Percentiles rank a stretch among this genome's conserved stretches.
These are phyloP conservation scores for Aspergillus sp. DNA, from an alignment of 2,329 filamentous ascomycete genomes.

Conservation along the genomic window DNA sequence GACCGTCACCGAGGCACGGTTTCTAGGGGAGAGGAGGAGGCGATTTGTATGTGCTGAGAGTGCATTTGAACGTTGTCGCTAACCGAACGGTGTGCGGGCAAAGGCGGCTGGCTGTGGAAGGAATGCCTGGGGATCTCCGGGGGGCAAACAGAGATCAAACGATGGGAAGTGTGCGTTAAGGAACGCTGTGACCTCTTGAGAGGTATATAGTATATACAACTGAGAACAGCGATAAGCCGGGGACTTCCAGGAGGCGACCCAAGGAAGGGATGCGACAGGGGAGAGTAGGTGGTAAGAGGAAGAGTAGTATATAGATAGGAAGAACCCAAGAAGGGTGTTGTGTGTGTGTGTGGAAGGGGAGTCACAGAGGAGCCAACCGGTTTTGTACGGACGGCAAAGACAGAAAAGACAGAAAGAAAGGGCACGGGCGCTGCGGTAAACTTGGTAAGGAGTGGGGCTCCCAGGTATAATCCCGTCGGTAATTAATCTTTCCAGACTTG, in stretches of 20 bases:
- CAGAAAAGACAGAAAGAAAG: neutral
- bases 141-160: constrained; percentile 5
- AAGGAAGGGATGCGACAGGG: neutral
- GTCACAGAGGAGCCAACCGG: constrained; percentile 3
- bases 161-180: neutral
- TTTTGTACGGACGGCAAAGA: constrained; percentile 14
- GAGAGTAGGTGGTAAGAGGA: neutral
- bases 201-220: neutral
- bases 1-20: constrained; percentile 48
- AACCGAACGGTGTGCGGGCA: constrained; percentile 23
- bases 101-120: constrained; percentile 13
- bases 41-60: constrained; percentile 40
- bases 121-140: constrained; percentile 1
- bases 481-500: neutral
- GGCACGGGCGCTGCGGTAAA: neutral
- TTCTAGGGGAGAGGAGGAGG: constrained; percentile 44
- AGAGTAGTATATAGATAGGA: neutral
- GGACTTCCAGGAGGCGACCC: neutral
- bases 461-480: neutral
- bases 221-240: neutral
- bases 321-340: constrained; percentile 4
- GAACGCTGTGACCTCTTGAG: neutral
- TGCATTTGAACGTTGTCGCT: constrained; percentile 48
- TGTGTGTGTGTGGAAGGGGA: neutral
- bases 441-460: neutral